phyloP scores from a whole-genome alignment of 495 filamentous ascomycete species.

The Rostrohypoxylon terebratum region DNA sequence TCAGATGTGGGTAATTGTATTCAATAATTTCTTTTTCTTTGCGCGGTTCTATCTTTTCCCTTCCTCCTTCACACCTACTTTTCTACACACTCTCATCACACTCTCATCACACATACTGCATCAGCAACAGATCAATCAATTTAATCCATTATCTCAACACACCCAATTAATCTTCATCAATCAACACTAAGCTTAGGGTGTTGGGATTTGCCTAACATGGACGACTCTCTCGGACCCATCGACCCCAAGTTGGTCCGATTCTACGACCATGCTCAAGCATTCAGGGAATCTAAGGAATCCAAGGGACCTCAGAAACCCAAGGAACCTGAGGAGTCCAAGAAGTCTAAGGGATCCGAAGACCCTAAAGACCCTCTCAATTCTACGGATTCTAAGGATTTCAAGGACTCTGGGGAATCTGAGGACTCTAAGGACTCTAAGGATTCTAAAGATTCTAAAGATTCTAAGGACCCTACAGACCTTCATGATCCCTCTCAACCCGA shows the following conservation, averaged over 20 bases:
- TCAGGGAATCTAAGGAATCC: too few relatives aligned
- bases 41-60: too few relatives aligned
- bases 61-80: background rate
- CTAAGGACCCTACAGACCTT: too few relatives aligned
- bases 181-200: background rate
- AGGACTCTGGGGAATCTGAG: too few relatives aligned
- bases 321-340: too few relatives aligned
- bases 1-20: background rate
- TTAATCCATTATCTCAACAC: background rate
- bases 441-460: too few relatives aligned
- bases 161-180: conserved; percentile 1
- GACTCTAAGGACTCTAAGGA: too few relatives aligned
- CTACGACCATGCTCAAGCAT: background rate
- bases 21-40: background rate
- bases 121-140: background rate
- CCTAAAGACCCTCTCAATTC: too few relatives aligned
- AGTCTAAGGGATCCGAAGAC: too few relatives aligned
- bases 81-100: background rate
- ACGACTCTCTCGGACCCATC: background rate
- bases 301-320: too few relatives aligned
- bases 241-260: background rate
- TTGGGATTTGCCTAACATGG: background rate
- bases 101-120: background rate
- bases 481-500: background rate
- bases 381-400: too few relatives aligned